Conservation (phyloP, 176 grass and related monocot genomes). For the Aegilops tauschii region DNA sequence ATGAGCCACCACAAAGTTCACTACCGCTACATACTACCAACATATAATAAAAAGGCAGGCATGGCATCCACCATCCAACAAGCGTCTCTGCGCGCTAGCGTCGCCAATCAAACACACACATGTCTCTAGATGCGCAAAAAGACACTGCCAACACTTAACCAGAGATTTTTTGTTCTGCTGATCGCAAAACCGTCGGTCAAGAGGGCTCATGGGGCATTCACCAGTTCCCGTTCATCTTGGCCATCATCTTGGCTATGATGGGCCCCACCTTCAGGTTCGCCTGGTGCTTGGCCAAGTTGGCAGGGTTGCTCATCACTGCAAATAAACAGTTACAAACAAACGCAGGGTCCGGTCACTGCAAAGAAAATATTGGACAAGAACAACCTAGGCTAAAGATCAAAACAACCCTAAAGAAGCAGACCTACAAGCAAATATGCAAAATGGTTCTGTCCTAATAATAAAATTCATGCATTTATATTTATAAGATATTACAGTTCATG, state of each 20-base stretch:
- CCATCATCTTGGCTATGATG: slow-evolving; percentile 96
- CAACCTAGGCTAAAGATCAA: too few relatives aligned
- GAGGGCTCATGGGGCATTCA: not conserved
- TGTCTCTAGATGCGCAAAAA: not conserved
- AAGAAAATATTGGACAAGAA: not conserved
- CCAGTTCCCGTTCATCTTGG: slow-evolving; percentile 52
- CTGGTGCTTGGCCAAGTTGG: slow-evolving; percentile 78
- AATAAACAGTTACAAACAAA: not conserved
- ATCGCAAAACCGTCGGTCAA: not conserved
- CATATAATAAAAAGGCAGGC: too few relatives aligned
- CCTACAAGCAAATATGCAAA: too few relatives aligned
- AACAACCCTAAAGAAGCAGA: too few relatives aligned
- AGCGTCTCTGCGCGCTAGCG: too few relatives aligned
- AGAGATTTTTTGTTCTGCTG: not conserved
- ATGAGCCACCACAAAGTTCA: too few relatives aligned
- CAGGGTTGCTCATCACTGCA: slow-evolving; percentile 93
- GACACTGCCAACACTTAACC: not conserved
- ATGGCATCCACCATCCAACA: too few relatives aligned
- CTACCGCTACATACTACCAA: too few relatives aligned
- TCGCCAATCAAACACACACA: too few relatives aligned
- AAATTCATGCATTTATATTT: too few relatives aligned
- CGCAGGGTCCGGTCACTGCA: not conserved
- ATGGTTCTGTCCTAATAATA: too few relatives aligned
- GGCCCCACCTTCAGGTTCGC: slow-evolving; percentile 85
- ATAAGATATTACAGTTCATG: too few relatives aligned